Evolutionary conservation across 2,329 filamentous ascomycete genomes (phyloP), one percentile per base, ranked within the genome.

Genomic region (Botrytis hyacinthi): DNA sequence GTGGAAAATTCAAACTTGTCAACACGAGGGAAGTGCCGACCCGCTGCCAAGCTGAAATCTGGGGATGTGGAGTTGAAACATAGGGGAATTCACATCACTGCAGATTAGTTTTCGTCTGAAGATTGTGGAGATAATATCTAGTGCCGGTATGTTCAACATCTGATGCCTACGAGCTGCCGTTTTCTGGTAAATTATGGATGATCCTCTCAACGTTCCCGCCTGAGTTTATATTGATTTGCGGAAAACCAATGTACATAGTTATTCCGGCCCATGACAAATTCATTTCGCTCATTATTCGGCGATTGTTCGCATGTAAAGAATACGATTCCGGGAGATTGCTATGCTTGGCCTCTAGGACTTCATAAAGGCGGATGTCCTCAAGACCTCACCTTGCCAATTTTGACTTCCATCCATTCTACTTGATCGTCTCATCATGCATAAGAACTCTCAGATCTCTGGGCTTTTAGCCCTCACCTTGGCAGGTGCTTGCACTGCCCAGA

Each of bases 391-490:
- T 37, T 63, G 42, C 29, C 42, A 51, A 71, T 44, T 65, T 40
- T n/a, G 9, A 57, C 22, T 32, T 10, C 18, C 29, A 32, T 29
- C 7, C 48, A 68, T 42, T 20, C 26, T 29, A 9, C n/a, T 54
- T 68, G 35, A 32, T 51, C 59, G 51, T 54, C 32, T 32, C 69
- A 71, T 51, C 29, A 71, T 71, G 69, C 42, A 51, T 22, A 63
- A 29, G 26, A 51, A 54, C 29, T 26, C 32, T 32, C 32, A 35
- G 5, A 51, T 65, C 10, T 22, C 69, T 54, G 69, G 69, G 26
- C 59, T 71, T 40, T 40, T 71, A 51, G 44, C 59, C 26, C 42
- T 71, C 46, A n/a, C 69, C 10, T 65, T 62, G 22, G 59, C 59
- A 40, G 42, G 57, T 22, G 44, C 29, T 71, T 65, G 59, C 37